Evolutionary conservation across 805 yeast genomes (phyloP), one percentile per base, ranked within the genome.

Genomic region (Cyberlindnera americana): DNA sequence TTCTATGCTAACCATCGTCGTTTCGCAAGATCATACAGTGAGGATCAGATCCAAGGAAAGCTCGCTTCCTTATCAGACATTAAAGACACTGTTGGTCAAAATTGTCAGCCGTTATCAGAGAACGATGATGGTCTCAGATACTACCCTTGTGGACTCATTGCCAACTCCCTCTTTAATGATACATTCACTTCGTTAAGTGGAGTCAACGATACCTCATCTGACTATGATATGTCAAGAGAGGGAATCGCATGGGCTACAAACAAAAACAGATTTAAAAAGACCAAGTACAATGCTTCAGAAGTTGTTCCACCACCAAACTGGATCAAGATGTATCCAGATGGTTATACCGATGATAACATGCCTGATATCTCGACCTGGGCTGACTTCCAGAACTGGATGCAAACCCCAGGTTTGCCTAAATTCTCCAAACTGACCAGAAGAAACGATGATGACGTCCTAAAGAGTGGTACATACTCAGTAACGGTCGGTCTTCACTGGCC

Each of bases 1-100:
- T 93, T 91, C 61, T 85, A 77, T 61, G 96, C 95, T 53, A 91
- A 91, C 61, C 99, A 91, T 65, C 79, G 99, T 54, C 86, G 95
- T 54, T 93, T 85, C 60, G 98, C 91, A 27, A 78, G 80, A 49
- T 83, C 95, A 18, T 88, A 78, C 61, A 90, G 89, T 63, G 86
- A 88, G 66, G 77, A 76, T 41, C 99, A 91, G 66, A 62, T 91
- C 31, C 76, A 78, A 39, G 99, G 99, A 10, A 59, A 76, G 22
- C 82, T 83, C 5, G 83, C 87, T 8, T 50, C 80, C 0, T 66
- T 71, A 17, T 63, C 60, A 24, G 70, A 64, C 28, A 66, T 91
- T 18, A 75, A 72, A 48, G 65, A 69, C 40, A 63, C 64, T 17
- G 70, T 68, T 22, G 75, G 74, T 40, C 64, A 66, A 37, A 72